phyloP scores from a whole-genome alignment of 371 early-diverging fungal genomes.

The Circinella minor region DNA sequence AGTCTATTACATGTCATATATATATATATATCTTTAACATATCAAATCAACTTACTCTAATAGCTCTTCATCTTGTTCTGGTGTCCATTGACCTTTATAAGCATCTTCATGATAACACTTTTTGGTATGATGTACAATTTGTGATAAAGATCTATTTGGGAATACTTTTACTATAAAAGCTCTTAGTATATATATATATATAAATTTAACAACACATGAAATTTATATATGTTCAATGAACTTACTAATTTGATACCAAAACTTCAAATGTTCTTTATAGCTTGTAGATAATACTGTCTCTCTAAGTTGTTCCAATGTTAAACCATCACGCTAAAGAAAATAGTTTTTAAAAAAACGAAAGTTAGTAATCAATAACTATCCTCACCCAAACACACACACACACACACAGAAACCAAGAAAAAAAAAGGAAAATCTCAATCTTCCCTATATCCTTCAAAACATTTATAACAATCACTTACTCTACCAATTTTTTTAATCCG shows the following conservation, averaged over 20 bases:
- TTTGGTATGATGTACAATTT: neutral
- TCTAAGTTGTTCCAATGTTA: conserved; percentile 6
- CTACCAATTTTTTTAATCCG: conserved; percentile 21
- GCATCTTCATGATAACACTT: conserved; percentile 3
- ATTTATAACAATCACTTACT: neutral
- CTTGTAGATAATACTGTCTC: conserved; percentile 10
- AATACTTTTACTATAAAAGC: conserved; percentile 11
- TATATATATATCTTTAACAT: neutral
- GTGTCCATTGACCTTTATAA: conserved; percentile 13
- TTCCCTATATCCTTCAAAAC: neutral
- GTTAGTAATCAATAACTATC: neutral
- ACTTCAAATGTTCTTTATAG: neutral
- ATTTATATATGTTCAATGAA: neutral
- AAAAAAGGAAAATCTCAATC: neutral
- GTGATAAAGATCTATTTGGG: conserved; percentile 13
- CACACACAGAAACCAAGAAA: neutral
- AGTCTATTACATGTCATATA: neutral
- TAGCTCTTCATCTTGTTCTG: conserved; percentile 15
- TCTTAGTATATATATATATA: no score
- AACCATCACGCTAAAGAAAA: conserved; percentile 15
- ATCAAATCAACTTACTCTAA: conserved; percentile 9
- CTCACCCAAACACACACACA: no score
- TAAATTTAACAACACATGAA: neutral
- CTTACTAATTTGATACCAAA: neutral
- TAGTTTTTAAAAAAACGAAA: neutral